A percentile compares a stretch with the other conserved stretches of the same genome.
These are phyloP conservation scores for Heliosperma pusillum DNA, from an alignment of 148 eudicot genomes.

Conservation along the genomic window DNA sequence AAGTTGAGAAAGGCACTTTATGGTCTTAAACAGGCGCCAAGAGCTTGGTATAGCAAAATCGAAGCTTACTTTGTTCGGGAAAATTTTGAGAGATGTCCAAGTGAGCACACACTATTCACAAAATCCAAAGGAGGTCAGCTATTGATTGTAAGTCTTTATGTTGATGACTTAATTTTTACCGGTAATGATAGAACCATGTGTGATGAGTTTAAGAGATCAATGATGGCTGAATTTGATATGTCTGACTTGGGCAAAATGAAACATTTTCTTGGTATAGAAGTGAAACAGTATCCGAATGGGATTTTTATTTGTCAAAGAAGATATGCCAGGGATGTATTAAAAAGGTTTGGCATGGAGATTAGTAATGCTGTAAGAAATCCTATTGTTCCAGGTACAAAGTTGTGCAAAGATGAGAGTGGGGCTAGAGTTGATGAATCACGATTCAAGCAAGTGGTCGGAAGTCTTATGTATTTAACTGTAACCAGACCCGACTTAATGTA, in stretches of 20 bases:
- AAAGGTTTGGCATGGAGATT: slow-evolving; percentile 10
- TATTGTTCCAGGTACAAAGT: background rate
- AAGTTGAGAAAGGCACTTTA: slow-evolving; percentile 16
- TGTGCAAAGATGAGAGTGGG: slow-evolving; percentile 3
- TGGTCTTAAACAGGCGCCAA: slow-evolving; percentile 25
- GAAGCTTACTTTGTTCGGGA: slow-evolving; percentile 5
- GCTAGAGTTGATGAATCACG: background rate
- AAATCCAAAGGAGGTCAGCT: slow-evolving; percentile 3
- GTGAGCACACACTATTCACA: slow-evolving; percentile 8
- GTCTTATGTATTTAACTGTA: slow-evolving; percentile 12
- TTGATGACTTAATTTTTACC: slow-evolving; percentile 21
- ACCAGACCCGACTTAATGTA: slow-evolving; percentile 13
- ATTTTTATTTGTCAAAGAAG: slow-evolving; percentile 14
- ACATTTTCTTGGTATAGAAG: slow-evolving; percentile 24
- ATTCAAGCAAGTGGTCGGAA: slow-evolving; percentile 11
- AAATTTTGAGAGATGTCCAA: slow-evolving; percentile 17
- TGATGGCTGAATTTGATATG: slow-evolving; percentile 24
- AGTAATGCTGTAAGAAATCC: background rate
- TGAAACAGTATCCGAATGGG: slow-evolving; percentile 7
- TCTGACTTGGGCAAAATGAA: slow-evolving; percentile 23
- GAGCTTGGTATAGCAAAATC: slow-evolving; percentile 16
- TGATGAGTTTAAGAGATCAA: slow-evolving; percentile 10
- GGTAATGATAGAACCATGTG: slow-evolving; percentile 3
- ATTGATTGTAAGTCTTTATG: slow-evolving; percentile 15
- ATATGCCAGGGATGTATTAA: slow-evolving; percentile 17